Percentiles rank a stretch among this genome's conserved stretches.
These are phyloP conservation scores for Gaeumannomyces sp. DNA, from an alignment of 2,329 filamentous ascomycete genomes.

Conservation along the genomic window DNA sequence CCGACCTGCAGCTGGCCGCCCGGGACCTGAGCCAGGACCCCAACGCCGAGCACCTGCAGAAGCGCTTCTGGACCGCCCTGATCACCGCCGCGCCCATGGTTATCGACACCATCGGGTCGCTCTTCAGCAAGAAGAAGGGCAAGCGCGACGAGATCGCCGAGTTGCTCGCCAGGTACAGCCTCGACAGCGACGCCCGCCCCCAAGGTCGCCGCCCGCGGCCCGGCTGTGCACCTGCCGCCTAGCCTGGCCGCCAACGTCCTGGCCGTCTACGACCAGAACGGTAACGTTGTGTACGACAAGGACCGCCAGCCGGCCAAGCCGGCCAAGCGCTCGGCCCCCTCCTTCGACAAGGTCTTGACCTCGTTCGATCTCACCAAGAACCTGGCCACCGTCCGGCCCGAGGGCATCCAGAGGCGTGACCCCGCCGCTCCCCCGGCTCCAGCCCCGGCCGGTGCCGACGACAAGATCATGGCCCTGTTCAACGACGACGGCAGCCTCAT, in stretches of 20 bases:
- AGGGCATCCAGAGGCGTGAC: conserved; percentile 1
- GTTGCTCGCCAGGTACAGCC: background rate
- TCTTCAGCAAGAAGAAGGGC: background rate
- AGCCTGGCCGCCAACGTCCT: background rate
- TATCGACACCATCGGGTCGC: background rate
- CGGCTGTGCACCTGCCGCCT: background rate
- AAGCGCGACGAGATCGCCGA: background rate
- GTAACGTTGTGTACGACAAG: background rate
- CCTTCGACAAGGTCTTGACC: background rate
- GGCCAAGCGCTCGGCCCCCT: background rate
- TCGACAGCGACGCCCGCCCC: background rate
- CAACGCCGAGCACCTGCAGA: background rate
- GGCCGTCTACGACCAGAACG: background rate
- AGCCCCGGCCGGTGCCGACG: background rate
- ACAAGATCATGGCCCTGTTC: background rate
- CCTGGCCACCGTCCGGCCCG: background rate
- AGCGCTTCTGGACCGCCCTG: background rate
- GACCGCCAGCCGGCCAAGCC: background rate
- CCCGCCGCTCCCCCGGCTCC: too few species aligned
- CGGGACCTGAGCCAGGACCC: background rate
- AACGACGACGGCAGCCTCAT: background rate
- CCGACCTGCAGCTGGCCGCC: background rate
- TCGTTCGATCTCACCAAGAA: background rate
- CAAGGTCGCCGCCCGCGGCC: background rate
- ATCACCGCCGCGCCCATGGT: background rate